A percentile compares a stretch with the other conserved stretches of the same genome.
These are phyloP conservation scores for Metarhizium anisopliae DNA, from an alignment of 2,329 filamentous ascomycete species.

Conservation along the genomic window DNA sequence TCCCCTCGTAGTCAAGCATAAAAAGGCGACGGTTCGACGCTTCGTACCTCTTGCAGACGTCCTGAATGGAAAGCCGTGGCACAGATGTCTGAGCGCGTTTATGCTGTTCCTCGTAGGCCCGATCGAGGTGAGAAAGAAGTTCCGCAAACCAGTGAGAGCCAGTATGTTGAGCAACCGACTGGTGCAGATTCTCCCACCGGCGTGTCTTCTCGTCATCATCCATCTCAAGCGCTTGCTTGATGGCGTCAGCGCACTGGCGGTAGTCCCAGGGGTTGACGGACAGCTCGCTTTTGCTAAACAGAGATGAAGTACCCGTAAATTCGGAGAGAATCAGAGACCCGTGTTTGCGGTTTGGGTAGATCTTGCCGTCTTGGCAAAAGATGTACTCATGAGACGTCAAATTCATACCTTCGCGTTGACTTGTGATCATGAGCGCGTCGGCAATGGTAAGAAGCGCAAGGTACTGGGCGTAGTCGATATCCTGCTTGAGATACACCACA, in stretches of 20 bases:
- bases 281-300: conserved; percentile 74
- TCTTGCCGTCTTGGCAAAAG: conserved; percentile 79
- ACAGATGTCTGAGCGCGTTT: conserved; percentile 78
- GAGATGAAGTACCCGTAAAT: conserved; percentile 83
- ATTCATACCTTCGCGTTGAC: conserved; percentile 95
- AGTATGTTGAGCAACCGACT: conserved; percentile 70
- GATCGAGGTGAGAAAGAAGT: conserved; percentile 61
- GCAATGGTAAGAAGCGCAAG: conserved; percentile 85
- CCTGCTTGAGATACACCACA: conserved; percentile 87
- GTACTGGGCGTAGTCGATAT: conserved; percentile 88
- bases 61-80: conserved; percentile 66
- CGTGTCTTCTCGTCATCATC: conserved; percentile 59
- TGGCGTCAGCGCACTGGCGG: conserved; percentile 75
- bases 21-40: conserved; percentile 64
- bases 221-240: conserved; percentile 79
- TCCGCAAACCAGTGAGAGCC: conserved; percentile 80
- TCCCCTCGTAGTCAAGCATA: conserved; percentile 90
- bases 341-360: conserved; percentile 62
- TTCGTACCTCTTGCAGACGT: conserved; percentile 58
- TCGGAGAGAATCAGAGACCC: conserved; percentile 88
- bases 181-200: conserved; percentile 66
- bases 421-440: conserved; percentile 89
- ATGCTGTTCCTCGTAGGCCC: conserved; percentile 76
- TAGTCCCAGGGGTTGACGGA: conserved; percentile 96
- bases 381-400: conserved; percentile 91